A percentile compares a stretch with the other conserved stretches of the same genome.
These are phyloP conservation scores for Leccinum variabile DNA, from an alignment of 1,284 basidiomycete genomes.

Conservation along the genomic window DNA sequence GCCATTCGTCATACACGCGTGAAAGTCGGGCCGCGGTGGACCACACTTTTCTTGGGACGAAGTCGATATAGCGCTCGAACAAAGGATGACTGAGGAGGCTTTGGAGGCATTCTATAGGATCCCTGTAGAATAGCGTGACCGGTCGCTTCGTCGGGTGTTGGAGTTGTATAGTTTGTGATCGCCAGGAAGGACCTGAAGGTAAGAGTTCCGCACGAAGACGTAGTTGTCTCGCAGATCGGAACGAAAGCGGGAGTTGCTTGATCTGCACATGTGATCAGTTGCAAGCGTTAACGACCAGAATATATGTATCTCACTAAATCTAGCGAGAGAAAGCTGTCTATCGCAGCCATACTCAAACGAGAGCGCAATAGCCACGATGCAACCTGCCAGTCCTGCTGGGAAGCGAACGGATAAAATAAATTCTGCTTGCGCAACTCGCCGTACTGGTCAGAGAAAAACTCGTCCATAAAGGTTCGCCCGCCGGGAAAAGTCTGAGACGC, in stretches of 20 bases:
- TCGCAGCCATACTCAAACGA: background rate
- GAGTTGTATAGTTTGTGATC: background rate
- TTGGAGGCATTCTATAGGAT: background rate
- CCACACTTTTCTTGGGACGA: background rate
- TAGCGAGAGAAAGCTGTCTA: background rate
- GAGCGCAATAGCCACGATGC: background rate
- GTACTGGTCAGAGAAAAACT: slow-evolving; percentile 3
- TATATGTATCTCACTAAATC: background rate
- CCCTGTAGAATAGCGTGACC: background rate
- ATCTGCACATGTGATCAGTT: background rate
- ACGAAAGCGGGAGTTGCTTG: background rate
- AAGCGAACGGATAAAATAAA: slow-evolving; percentile 5
- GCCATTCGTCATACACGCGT: background rate
- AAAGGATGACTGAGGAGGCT: background rate
- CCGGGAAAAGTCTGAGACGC: background rate
- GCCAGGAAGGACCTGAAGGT: background rate
- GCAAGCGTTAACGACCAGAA: background rate
- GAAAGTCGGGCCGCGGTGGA: background rate
- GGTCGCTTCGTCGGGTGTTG: background rate
- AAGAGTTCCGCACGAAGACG: background rate
- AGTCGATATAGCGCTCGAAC: background rate
- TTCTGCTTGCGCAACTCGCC: slow-evolving; percentile 1
- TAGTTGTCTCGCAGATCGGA: background rate
- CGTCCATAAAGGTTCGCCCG: slow-evolving; percentile 6
- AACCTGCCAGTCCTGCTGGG: slow-evolving; percentile 5